Percentiles rank a stretch among this genome's conserved stretches.
phyloP scores from a whole-genome alignment of 768 basidiomycete genomes.

The Tylopilus felleus region DNA sequence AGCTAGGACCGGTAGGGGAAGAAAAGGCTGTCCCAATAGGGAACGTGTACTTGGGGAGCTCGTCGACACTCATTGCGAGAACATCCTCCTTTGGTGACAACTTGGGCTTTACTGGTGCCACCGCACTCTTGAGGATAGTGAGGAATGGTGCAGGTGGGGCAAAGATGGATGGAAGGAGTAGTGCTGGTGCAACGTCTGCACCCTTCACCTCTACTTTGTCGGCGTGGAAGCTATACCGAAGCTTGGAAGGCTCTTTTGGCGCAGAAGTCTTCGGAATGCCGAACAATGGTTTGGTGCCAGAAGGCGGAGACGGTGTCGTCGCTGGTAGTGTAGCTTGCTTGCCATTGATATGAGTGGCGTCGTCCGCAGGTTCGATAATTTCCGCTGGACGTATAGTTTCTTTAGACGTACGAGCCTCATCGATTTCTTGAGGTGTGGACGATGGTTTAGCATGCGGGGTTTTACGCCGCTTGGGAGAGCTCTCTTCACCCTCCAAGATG shows the following conservation, averaged over 20 bases:
- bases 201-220: constrained; percentile 41
- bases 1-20: constrained; percentile 20
- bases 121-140: neutral
- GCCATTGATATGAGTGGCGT: constrained; percentile 14
- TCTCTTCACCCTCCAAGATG: constrained; percentile 38
- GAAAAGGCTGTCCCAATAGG: constrained; percentile 9
- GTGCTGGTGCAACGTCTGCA: constrained; percentile 6
- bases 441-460: constrained; percentile 22
- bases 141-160: constrained; percentile 26
- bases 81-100: constrained; percentile 29
- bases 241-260: constrained; percentile 76
- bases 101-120: constrained; percentile 18
- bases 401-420: constrained; percentile 29
- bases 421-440: constrained; percentile 28
- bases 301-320: constrained; percentile 18
- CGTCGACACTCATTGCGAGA: constrained; percentile 26
- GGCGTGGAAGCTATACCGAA: constrained; percentile 67
- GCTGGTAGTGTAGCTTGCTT: constrained; percentile 5
- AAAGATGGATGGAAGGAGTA: constrained; percentile 14
- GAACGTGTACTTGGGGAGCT: constrained; percentile 37
- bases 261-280: constrained; percentile 45
- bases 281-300: constrained; percentile 21
- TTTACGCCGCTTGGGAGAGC: constrained; percentile 48
- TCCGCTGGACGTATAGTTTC: constrained; percentile 34
- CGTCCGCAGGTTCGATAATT: constrained; percentile 38